Percentiles rank a stretch among this genome's conserved stretches.
These are phyloP conservation scores for Powellomyces hirtus DNA, from an alignment of 192 early-diverging fungal species.

Conservation along the genomic window DNA sequence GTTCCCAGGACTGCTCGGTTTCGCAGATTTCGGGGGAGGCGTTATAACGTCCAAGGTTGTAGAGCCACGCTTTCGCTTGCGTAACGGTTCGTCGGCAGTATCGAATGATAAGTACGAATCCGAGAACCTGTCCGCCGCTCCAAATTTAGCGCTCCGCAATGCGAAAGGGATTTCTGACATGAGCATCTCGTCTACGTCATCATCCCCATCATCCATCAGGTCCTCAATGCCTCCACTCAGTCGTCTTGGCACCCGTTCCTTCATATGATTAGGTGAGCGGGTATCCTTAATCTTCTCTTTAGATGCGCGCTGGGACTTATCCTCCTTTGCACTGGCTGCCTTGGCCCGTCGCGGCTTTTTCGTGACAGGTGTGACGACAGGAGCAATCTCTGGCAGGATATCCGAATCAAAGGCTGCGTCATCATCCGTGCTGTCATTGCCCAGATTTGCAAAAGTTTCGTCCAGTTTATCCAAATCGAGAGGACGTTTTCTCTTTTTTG, in stretches of 20 bases:
- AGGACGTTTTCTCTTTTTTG: too few species aligned
- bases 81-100: too few species aligned
- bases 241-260: neutral
- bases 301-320: too few species aligned
- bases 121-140: neutral
- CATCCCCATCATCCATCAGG: conserved; percentile 2
- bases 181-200: neutral
- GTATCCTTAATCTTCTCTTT: too few species aligned
- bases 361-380: neutral
- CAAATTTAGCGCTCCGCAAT: neutral
- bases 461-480: too few species aligned
- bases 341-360: neutral
- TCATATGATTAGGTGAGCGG: too few species aligned
- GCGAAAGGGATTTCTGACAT: neutral
- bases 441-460: too few species aligned
- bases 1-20: too few species aligned
- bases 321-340: too few species aligned
- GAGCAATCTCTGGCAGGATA: neutral
- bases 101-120: too few species aligned
- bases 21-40: neutral
- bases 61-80: neutral
- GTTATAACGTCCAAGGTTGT: neutral
- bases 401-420: too few species aligned
- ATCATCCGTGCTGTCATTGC: neutral
- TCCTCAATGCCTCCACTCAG: neutral